Evolutionary conservation across 352 stramenopile species (phyloP), one percentile per base, ranked within the genome.

Genomic region (Phytopythium litorale): DNA sequence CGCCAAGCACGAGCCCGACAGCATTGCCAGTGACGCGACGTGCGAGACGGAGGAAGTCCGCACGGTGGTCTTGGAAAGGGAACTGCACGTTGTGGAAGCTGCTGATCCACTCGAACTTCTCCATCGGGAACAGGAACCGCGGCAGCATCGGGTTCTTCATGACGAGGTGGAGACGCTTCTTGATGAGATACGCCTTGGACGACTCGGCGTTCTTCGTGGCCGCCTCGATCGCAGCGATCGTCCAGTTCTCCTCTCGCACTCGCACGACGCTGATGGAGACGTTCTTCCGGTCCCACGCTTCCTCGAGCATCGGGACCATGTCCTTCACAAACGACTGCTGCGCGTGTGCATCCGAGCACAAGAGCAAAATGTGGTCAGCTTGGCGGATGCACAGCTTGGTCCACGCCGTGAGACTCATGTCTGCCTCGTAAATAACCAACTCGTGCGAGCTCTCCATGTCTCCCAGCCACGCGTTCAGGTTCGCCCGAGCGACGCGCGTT

Each of bases 1-100:
- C 96, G 48, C 94, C 94, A 40, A 99, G 80, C 2, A 98, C 96
- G 11, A 99, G 67, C 7, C 96, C 96, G 25, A 98, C 81, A 5
- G 92, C 87, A 58, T 91, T 93, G 42, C 96, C 95, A 1, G 94
- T 97, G 16, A 99, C 78, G 50, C 91, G 81, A 54, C 96, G 83
- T 67, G 81, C 89, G 37, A 98, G 64, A 1, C 96, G 92, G 40
- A 92, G 72, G 30, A 96, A 91, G 48, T 96, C 88, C 1, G 80
- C 60, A 12, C 67, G 60, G 58, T 96, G 83, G 5, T 91, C 80
- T 48, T 87, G 72, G 46, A 93, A 93, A 4, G 81, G 85, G 30
- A 84, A 68, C 59, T 93, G 87, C 2, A 96, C 84, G 43, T 96
- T 96, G 68, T 96, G 87, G 30, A 89, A 96, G 11, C 79, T 78